Evolutionary conservation across 768 basidiomycete species (phyloP), one percentile per base, ranked within the genome.

Genomic region (Cystobasidium ongulense): DNA sequence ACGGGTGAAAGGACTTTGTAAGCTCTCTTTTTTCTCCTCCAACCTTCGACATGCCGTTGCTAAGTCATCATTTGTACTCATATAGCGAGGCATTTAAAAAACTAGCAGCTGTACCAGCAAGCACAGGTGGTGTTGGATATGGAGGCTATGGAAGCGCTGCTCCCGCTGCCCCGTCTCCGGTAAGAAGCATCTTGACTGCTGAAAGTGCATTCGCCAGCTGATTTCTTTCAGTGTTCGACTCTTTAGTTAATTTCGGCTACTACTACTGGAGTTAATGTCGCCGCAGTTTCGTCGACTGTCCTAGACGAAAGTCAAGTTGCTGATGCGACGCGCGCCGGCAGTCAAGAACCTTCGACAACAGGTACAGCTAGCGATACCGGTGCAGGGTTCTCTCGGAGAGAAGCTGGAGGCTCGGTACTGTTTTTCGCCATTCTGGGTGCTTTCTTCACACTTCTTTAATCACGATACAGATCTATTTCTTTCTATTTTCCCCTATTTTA

Each of bases 1-100:
- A 29, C n/a, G 1, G 75, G 75, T 21, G 46, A 57, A 33, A 53
- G 41, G 33, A 73, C 71, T 1, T 75, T 73, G 68, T 71, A 21
- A 65, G 53, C 43, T 7, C 38, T 64, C 33, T 43, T 15, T 64
- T 4, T 36, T 21, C 11, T 4, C 35, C 33, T 15, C 23, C n/a
- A 21, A n/a, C 8, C 13, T 15, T 50, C 46, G 39, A 38, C 5
- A 11, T 21, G 36, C 15, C 11, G 18, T 41, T 63, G 33, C 10
- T 46, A 21, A 38, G 11, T 38, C 35, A 39, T 35, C 35, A 8
- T 41, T 23, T n/a, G 7, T 5, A 61, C 36, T 10, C 18, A 31
- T 15, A 53, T 38, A 71, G 68, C 29, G 68, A 71, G 53, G 52
- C 68, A 31, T 71, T 71, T 53, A 71, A 71, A 27, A 53, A 17